Evolutionary conservation across 2,329 filamentous ascomycete species (phyloP), one percentile per base, ranked within the genome.

Genomic region (Pseudogymnoascus sp.): DNA sequence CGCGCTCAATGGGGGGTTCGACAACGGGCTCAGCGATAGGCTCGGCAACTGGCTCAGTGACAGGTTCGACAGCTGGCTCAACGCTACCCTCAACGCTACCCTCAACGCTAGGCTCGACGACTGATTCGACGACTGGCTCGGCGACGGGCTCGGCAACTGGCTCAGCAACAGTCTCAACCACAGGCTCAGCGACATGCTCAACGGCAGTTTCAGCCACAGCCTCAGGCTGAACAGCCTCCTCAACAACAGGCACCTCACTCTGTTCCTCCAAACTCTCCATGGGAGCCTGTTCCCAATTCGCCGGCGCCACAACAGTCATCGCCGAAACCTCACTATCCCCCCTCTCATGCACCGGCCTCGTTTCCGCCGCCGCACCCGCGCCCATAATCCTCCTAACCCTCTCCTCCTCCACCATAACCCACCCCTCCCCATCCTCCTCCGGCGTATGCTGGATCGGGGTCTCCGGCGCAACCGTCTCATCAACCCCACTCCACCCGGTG

Each of bases 301-400:
- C 21, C 2, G 14, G 12, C 21, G n/a, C 39, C 16, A 11, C n/a
- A 31, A 59, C 59, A n/a, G 35, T 61, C 35, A 45, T 2, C 11
- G 59, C 59, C 19, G 59, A 41, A 61, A 45, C 59, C 38, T 39
- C 59, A 61, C 33, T 39, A 26, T 39, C 55, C 2, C 21, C 59
- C 26, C 35, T 31, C 59, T 61, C 59, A 61, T 41, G 59, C 26
- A 35, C 35, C 29, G 31, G 55, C 10, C 37, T 39, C 52, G 2
- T 23, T 5, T 3, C 49, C 4, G 6, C 11, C 11, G 4, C 49
- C 2, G 6, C 11, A n/a, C 3, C 12, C 6, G 3, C 35, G 2
- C 10, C 12, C 59, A 39, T 39, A 61, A 61, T 45, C 16, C n/a
- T 39, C 59, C 26, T 45, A 21, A 41, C 59, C 21, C 14, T 11